phyloP scores from a whole-genome alignment of 1,284 basidiomycete species.

The Trichosporon coremiiforme region DNA sequence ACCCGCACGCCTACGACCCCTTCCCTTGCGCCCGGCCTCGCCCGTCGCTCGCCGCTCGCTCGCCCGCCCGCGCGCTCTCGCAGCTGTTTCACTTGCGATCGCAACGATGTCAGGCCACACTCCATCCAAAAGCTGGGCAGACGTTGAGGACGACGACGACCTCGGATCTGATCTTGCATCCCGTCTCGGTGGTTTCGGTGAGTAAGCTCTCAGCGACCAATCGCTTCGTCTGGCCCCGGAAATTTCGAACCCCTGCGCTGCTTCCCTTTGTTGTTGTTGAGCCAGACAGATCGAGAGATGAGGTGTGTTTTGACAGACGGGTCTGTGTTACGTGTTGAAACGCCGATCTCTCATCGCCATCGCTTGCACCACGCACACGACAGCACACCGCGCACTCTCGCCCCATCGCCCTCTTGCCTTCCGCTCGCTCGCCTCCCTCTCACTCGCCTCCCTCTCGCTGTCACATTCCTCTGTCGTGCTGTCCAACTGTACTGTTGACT shows the following conservation, averaged over 20 bases:
- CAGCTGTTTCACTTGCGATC: background rate
- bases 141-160: slow-evolving; percentile 37
- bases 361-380: background rate
- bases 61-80: background rate
- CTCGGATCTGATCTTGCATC: slow-evolving; percentile 31
- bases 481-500: background rate
- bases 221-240: background rate
- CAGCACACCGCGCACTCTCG: too few relatives aligned
- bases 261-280: slow-evolving; percentile 8
- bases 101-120: slow-evolving; percentile 10
- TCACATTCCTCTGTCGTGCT: background rate
- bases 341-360: background rate
- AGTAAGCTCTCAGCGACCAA: slow-evolving; percentile 13
- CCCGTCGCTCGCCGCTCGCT: background rate
- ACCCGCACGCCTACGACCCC: slow-evolving; percentile 16
- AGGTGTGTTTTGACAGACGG: slow-evolving; percentile 3
- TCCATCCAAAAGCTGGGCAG: slow-evolving; percentile 38
- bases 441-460: background rate
- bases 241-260: background rate
- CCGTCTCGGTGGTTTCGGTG: slow-evolving; percentile 32
- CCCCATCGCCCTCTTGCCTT: too few relatives aligned
- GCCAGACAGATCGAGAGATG: background rate
- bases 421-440: too few relatives aligned
- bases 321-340: background rate
- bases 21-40: background rate